Conservation (phyloP, 2,329 filamentous ascomycete genomes). For the Cyphellophora attinorum region DNA sequence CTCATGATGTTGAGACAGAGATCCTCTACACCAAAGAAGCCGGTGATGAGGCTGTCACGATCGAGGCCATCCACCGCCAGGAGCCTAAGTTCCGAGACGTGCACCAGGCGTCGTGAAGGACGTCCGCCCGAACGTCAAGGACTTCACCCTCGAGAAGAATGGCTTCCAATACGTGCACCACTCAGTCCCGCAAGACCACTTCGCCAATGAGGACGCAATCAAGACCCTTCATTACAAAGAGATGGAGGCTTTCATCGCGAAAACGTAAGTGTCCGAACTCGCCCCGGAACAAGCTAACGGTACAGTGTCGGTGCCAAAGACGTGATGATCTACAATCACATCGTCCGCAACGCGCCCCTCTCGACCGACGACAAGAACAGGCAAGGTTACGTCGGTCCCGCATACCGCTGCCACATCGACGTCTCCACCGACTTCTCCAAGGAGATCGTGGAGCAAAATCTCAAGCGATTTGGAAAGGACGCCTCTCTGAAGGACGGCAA, state of each 20-base stretch:
- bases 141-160: constrained; percentile 34
- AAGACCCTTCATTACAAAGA: constrained; percentile 33
- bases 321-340: constrained; percentile 40
- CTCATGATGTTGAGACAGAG: constrained; percentile 73
- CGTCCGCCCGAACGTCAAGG: constrained; percentile 10
- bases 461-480: constrained; percentile 29
- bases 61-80: background rate
- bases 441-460: constrained; percentile 31
- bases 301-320: constrained; percentile 30
- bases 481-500: constrained; percentile 28
- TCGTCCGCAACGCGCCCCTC: constrained; percentile 28
- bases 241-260: constrained; percentile 34
- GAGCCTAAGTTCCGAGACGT: background rate
- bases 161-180: constrained; percentile 36
- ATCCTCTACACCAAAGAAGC: constrained; percentile 1
- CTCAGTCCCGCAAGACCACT: constrained; percentile 26
- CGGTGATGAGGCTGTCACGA: background rate
- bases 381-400: constrained; percentile 20
- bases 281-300: too few relatives aligned
- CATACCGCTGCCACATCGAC: constrained; percentile 39
- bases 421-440: constrained; percentile 27
- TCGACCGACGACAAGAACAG: constrained; percentile 18
- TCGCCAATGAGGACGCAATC: constrained; percentile 31
- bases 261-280: constrained; percentile 10
- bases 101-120: background rate